A percentile compares a stretch with the other conserved stretches of the same genome.
phyloP scores from a whole-genome alignment of 1,139 yeast genomes.

The Petasospora rhodanensis region DNA sequence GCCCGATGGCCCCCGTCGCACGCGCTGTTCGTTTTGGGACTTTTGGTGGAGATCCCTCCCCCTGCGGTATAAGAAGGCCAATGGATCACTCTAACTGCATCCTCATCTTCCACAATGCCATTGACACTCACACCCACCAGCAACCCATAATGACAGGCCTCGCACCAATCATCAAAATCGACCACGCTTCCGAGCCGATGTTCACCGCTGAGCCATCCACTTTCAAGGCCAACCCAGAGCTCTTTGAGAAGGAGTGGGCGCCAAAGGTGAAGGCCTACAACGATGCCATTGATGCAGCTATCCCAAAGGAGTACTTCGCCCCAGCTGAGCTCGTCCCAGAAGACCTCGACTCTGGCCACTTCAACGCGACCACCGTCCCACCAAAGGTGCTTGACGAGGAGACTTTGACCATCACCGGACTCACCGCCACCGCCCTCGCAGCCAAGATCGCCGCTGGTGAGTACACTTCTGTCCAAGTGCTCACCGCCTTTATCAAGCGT shows the following conservation, averaged over 20 bases:
- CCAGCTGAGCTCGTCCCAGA: constrained; percentile 34
- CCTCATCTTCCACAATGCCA: no score
- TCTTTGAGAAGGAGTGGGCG: constrained; percentile 22
- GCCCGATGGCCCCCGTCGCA: no score
- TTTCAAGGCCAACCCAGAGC: constrained; percentile 9
- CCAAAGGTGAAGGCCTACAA: constrained; percentile 51
- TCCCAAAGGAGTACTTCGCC: constrained; percentile 24
- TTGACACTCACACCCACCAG: no score
- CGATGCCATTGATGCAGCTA: constrained; percentile 37
- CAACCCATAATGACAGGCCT: no score
- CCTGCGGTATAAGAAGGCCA: no score
- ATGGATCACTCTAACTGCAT: no score
- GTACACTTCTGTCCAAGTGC: constrained; percentile 28
- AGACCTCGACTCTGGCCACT: constrained; percentile 31
- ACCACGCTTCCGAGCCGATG: constrained; percentile 11
- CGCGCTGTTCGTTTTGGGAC: no score
- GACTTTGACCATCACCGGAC: constrained; percentile 33
- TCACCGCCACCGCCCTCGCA: constrained; percentile 34
- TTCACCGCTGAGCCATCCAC: constrained; percentile 4
- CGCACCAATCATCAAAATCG: no score
- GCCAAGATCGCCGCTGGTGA: constrained; percentile 32
- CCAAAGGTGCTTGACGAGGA: constrained; percentile 36
- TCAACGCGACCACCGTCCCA: constrained; percentile 34
- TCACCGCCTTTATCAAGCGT: constrained; percentile 35
- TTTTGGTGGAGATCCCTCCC: no score